Base-by-base conservation (phyloP, 1,284 basidiomycete genomes). In the Moniliella sp. region DNA sequence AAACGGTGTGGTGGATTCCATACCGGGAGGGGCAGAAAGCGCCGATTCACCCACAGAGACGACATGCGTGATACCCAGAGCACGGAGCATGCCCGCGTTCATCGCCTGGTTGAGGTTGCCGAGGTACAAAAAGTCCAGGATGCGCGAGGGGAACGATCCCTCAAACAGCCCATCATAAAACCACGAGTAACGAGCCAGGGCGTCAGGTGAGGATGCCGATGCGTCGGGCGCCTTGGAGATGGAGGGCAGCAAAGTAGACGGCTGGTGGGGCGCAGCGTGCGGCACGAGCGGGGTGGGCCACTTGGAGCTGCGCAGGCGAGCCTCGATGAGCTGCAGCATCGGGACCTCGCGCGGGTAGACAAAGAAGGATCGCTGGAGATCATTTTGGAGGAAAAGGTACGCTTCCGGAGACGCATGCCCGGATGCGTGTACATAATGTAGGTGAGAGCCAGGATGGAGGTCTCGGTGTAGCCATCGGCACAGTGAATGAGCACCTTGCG, bases 21-120 rank as follows among this genome's bases (percentile, higher is more conserved):
- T 16, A 8, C 28, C n/a, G 9, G 16, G 11, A 4, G 46, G 42
- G 11, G 50, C 41, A 39, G 44, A 66, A 13, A 86, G 70, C 7
- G 80, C 82, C 40, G 78, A 80, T 65, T 94, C 88, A 32, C 88
- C 88, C 3, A 94, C 83, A 3, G 81, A 86, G 18, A 97, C 86
- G 42, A 97, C 84, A 54, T 94, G 86, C 1, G 83, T 88, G 51
- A 97, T 91, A 27, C 82, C 82, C n/a, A 97, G 70, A 2, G 81
- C 77, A 46, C 82, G 77, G 3, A 94, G 73, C 83, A 97, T 91
- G 50, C 79, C 77, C 27, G 76, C 83, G 57, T 97, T 97, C 28
- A 76, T 70, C 0, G 88, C 88, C 46, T 94, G 88, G 51, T 81
- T 80, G 50, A 57, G 59, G 61, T 93, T 93, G 33, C 88, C 86